Percentiles rank a stretch among this genome's conserved stretches.
Evolutionary conservation across 306 rosid species (phyloP).

Genomic region (Sechiopsis laciniata): DNA sequence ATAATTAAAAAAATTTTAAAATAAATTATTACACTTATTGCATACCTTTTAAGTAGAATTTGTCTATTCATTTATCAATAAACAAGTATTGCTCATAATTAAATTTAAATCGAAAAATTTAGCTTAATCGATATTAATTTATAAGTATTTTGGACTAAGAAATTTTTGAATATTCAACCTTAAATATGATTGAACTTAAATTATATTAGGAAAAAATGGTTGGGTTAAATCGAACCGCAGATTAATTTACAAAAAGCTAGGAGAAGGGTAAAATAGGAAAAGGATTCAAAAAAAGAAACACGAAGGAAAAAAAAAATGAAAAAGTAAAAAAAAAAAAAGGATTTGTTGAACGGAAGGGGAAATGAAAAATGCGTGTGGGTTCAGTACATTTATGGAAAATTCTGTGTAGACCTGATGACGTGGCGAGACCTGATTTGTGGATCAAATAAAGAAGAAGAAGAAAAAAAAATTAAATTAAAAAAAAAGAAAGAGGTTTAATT

Average conservation of each 20-base stretch:
- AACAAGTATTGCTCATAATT: too few relatives aligned
- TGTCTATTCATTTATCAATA: too few relatives aligned
- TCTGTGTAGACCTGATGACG: conserved; percentile 28
- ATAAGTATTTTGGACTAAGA: too few relatives aligned
- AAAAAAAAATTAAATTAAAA: neutral
- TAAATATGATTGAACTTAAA: too few relatives aligned
- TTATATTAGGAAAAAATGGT: neutral
- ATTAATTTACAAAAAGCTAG: too few relatives aligned
- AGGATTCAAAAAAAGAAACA: neutral
- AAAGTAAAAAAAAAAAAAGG: neutral
- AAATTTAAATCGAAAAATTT: too few relatives aligned
- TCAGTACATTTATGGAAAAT: conserved; percentile 16
- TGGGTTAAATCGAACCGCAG: neutral
- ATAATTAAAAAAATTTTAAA: too few relatives aligned
- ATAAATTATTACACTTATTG: too few relatives aligned
- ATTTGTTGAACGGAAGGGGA: neutral
- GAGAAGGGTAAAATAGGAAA: neutral
- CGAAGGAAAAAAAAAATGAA: neutral
- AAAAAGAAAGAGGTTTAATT: conserved; percentile 5
- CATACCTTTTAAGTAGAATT: too few relatives aligned
- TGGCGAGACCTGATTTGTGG: conserved; percentile 29
- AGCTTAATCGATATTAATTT: too few relatives aligned
- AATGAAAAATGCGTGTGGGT: conserved; percentile 31
- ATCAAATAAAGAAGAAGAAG: neutral
- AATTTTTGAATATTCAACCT: too few relatives aligned